Conservation (phyloP, 805 yeast genomes). For the Kregervanrija pseudodelftensis region DNA sequence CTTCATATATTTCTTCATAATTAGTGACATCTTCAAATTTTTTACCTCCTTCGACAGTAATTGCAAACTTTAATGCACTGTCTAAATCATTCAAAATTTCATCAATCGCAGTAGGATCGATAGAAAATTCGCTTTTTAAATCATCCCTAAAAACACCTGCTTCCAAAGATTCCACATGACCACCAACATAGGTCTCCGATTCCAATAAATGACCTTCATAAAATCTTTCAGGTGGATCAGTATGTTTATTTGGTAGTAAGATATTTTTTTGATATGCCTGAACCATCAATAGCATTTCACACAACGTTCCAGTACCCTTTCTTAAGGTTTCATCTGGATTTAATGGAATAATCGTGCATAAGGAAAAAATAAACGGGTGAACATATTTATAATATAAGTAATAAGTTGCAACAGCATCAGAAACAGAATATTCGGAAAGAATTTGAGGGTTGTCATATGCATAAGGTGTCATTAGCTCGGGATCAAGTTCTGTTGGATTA, state of each 20-base stretch:
- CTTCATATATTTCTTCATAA: conserved; percentile 62
- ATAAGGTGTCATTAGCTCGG: conserved; percentile 96
- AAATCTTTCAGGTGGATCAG: conserved; percentile 90
- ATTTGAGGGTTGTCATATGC: conserved; percentile 91
- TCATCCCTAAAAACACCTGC: conserved; percentile 97
- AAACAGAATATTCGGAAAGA: conserved; percentile 93
- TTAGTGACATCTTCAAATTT: conserved; percentile 73
- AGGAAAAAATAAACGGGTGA: conserved; percentile 92
- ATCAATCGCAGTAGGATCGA: conserved; percentile 79
- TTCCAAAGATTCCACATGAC: conserved; percentile 95
- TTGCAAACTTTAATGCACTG: conserved; percentile 71
- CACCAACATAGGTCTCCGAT: conserved; percentile 97
- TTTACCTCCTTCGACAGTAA: conserved; percentile 72
- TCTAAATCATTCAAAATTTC: conserved; percentile 69
- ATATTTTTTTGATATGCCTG: conserved; percentile 81
- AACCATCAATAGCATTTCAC: conserved; percentile 96
- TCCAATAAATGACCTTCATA: conserved; percentile 91
- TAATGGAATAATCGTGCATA: conserved; percentile 90
- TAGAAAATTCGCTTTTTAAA: conserved; percentile 60
- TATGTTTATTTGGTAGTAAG: conserved; percentile 85
- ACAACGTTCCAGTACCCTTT: conserved; percentile 96
- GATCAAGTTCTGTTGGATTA: conserved; percentile 93
- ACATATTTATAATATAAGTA: conserved; percentile 94
- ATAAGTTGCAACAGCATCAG: conserved; percentile 98
- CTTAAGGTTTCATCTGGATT: conserved; percentile 94